These are phyloP conservation scores for Mycena alexandri DNA, from an alignment of 768 basidiomycete genomes.

Conservation along the genomic window DNA sequence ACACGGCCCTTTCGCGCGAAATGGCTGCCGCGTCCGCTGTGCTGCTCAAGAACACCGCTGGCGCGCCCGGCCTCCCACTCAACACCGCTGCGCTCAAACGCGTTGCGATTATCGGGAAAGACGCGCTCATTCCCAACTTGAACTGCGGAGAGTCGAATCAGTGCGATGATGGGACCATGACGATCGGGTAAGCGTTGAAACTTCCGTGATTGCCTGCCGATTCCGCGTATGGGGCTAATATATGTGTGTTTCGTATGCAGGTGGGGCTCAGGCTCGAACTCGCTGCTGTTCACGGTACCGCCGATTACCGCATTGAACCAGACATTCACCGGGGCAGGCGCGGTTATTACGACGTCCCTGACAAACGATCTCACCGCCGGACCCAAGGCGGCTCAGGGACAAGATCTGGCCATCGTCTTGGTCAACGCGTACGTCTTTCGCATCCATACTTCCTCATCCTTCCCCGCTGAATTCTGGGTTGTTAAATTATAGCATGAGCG, in stretches of 20 bases:
- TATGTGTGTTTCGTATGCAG: constrained; percentile 39
- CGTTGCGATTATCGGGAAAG: constrained; percentile 72
- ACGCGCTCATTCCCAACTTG: constrained; percentile 64
- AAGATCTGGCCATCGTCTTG: constrained; percentile 72
- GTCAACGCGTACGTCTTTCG: constrained; percentile 61
- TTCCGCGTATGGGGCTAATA: neutral
- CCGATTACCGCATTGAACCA: constrained; percentile 61
- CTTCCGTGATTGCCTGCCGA: too few relatives aligned
- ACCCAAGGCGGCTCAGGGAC: constrained; percentile 55
- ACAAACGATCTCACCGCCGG: constrained; percentile 58
- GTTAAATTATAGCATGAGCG: constrained; percentile 57
- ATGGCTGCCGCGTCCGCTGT: constrained; percentile 78
- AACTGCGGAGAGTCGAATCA: constrained; percentile 63
- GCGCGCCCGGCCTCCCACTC: constrained; percentile 56
- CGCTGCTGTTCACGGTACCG: constrained; percentile 58
- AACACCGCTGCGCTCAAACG: constrained; percentile 58
- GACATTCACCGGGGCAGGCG: constrained; percentile 53
- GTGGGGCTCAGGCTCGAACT: constrained; percentile 67
- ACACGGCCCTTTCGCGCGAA: constrained; percentile 67
- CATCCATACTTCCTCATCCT: neutral
- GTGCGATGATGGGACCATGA: constrained; percentile 71
- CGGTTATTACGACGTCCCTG: constrained; percentile 56
- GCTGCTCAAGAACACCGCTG: constrained; percentile 73
- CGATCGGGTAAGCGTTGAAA: constrained; percentile 64
- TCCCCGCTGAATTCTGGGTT: constrained; percentile 47